Percentiles rank a stretch among this genome's conserved stretches.
Conservation (phyloP, 495 filamentous ascomycete species). For the Durotheca rogersii region DNA sequence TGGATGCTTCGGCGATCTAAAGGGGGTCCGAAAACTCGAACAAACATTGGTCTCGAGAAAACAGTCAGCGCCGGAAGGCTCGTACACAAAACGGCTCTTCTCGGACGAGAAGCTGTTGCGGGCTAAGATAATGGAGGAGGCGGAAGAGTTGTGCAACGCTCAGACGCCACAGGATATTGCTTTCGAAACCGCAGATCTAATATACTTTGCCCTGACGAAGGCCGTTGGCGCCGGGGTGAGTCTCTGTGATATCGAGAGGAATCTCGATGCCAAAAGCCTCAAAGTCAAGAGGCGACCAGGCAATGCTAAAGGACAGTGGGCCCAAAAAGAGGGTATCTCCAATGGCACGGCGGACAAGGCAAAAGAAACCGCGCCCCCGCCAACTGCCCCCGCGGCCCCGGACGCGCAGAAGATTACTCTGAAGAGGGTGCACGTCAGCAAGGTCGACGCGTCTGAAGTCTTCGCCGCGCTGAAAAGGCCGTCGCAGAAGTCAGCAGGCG, state of each 20-base stretch:
- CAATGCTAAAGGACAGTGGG: slow-evolving; percentile 89
- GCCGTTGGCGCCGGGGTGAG: slow-evolving; percentile 80
- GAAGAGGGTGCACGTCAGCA: slow-evolving; percentile 70
- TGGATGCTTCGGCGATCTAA: slow-evolving; percentile 85
- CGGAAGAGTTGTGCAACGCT: slow-evolving; percentile 88
- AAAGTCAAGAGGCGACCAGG: slow-evolving; percentile 91
- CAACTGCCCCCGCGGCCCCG: slow-evolving; percentile 50
- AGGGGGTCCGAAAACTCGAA: slow-evolving; percentile 78
- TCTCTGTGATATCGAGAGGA: slow-evolving; percentile 83
- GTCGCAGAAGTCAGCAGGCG: slow-evolving; percentile 86
- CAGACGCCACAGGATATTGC: slow-evolving; percentile 78
- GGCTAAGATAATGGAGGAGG: slow-evolving; percentile 98
- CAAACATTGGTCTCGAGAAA: slow-evolving; percentile 81
- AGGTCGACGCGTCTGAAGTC: slow-evolving; percentile 60
- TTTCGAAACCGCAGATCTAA: slow-evolving; percentile 90
- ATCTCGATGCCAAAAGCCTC: slow-evolving; percentile 87
- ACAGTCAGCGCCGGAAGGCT: slow-evolving; percentile 76
- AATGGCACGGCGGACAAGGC: slow-evolving; percentile 41
- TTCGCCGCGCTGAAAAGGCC: slow-evolving; percentile 75
- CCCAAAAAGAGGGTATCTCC: slow-evolving; percentile 72
- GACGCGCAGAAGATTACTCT: slow-evolving; percentile 72
- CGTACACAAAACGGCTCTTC: slow-evolving; percentile 91
- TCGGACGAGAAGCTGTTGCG: slow-evolving; percentile 82
- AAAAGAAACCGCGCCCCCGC: slow-evolving; percentile 37
- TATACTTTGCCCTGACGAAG: slow-evolving; percentile 93